Percentiles rank a stretch among this genome's conserved stretches.
Evolutionary conservation across 1,284 basidiomycete species (phyloP).

Genomic region (Sanghuangporus weigelae): DNA sequence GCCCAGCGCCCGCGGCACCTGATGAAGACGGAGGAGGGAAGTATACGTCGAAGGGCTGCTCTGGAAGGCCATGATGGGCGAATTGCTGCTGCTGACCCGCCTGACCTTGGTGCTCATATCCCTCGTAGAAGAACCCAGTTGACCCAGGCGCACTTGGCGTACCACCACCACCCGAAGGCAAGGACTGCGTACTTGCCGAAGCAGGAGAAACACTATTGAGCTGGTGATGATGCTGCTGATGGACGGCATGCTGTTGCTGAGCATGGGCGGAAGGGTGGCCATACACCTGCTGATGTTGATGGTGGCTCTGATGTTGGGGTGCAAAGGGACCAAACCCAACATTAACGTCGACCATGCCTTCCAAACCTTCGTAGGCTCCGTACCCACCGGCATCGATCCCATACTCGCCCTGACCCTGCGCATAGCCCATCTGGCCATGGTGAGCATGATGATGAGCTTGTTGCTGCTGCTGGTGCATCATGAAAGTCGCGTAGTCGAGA

Average conservation of each 20-base stretch:
- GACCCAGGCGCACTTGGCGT: neutral
- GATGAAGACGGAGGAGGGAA: neutral
- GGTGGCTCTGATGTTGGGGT: neutral
- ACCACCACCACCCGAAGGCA: neutral
- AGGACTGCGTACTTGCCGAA: neutral
- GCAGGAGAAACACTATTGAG: neutral
- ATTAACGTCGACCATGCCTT: neutral
- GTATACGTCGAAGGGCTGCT: neutral
- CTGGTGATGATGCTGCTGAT: constrained; percentile 6
- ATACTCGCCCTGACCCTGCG: neutral
- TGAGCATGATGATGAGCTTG: neutral
- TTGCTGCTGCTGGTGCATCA: constrained; percentile 9
- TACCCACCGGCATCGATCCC: neutral
- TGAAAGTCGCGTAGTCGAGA: neutral
- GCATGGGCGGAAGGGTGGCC: neutral
- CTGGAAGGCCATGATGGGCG: neutral
- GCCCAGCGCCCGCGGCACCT: neutral
- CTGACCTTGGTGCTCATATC: neutral
- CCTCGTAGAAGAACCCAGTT: neutral
- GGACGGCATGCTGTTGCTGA: neutral
- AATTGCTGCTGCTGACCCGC: neutral
- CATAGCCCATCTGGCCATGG: neutral
- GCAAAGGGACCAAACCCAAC: neutral
- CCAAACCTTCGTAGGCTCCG: neutral
- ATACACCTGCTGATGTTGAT: neutral